Percentiles rank a stretch among this genome's conserved stretches.
Evolutionary conservation across 2,329 filamentous ascomycete genomes (phyloP).

Genomic region (Xylaria arbuscula): DNA sequence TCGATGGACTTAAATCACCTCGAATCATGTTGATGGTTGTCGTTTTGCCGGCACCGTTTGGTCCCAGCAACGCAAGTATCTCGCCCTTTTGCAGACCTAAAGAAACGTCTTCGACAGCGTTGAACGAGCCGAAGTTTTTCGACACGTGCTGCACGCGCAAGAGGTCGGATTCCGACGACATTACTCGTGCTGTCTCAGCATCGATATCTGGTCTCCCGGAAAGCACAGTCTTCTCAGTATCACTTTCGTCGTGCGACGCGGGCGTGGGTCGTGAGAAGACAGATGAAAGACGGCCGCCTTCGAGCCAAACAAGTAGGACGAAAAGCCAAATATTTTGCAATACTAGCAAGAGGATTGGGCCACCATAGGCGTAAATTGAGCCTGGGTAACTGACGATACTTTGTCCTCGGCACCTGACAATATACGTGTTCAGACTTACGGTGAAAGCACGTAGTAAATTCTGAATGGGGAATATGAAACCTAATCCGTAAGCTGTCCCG

Average conservation of each 20-base stretch:
- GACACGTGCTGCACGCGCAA: neutral
- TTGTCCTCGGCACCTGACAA: neutral
- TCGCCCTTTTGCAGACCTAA: neutral
- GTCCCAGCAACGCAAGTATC: neutral
- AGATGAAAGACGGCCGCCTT: neutral
- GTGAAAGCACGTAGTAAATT: neutral
- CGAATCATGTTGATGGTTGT: constrained; percentile 1
- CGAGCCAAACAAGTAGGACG: neutral
- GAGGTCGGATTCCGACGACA: neutral
- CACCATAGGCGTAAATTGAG: neutral
- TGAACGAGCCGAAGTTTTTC: neutral
- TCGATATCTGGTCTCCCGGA: neutral
- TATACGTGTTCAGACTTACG: neutral
- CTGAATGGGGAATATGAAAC: neutral
- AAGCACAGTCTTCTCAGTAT: neutral
- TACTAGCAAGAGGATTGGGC: neutral
- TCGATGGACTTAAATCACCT: neutral
- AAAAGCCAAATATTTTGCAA: neutral
- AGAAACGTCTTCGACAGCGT: neutral
- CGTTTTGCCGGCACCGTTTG: neutral
- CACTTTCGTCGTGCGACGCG: neutral
- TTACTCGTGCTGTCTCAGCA: neutral
- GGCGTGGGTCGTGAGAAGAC: neutral
- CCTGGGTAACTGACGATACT: neutral
- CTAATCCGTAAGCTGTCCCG: neutral